A percentile compares a stretch with the other conserved stretches of the same genome.
Conservation (phyloP, 495 filamentous ascomycete genomes). For the Choiromyces venosus region DNA sequence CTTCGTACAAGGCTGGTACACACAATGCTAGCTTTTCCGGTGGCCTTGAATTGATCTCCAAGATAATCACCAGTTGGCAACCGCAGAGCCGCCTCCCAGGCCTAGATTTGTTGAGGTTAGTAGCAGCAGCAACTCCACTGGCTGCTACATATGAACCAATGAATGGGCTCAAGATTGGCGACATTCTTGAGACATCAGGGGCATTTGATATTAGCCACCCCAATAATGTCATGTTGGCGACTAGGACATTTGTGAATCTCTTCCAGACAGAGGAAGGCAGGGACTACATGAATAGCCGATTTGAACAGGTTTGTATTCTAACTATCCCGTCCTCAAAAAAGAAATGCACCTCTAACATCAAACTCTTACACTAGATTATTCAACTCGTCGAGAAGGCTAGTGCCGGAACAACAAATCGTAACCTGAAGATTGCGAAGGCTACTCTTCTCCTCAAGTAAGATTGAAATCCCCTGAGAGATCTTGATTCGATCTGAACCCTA, state of each 20-base stretch:
- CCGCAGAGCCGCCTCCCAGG: conserved; percentile 69
- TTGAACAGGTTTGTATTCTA: conserved; percentile 29
- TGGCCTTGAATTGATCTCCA: conserved; percentile 58
- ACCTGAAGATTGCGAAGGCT: conserved; percentile 71
- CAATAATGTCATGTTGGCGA: conserved; percentile 81
- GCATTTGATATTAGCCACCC: conserved; percentile 46
- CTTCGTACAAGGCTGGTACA: conserved; percentile 6
- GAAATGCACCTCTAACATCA: conserved; percentile 11
- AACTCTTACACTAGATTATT: conserved; percentile 25
- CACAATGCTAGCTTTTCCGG: conserved; percentile 43
- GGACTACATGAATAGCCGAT: conserved; percentile 38
- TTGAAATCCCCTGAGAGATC: not conserved
- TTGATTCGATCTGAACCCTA: not conserved
- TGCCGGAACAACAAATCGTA: conserved; percentile 61
- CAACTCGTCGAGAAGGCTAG: conserved; percentile 35
- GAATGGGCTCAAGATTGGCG: conserved; percentile 50
- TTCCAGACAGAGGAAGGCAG: conserved; percentile 72
- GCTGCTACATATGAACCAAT: conserved; percentile 52
- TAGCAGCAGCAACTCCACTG: conserved; percentile 60
- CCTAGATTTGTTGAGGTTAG: conserved; percentile 75
- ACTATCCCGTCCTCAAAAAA: not conserved
- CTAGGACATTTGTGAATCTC: conserved; percentile 78
- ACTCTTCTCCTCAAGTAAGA: conserved; percentile 84
- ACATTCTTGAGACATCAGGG: conserved; percentile 55
- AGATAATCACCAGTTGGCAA: conserved; percentile 70